A percentile compares a stretch with the other conserved stretches of the same genome.
phyloP scores from a whole-genome alignment of 169 alveolate genomes.

The Condylostoma magnum region DNA sequence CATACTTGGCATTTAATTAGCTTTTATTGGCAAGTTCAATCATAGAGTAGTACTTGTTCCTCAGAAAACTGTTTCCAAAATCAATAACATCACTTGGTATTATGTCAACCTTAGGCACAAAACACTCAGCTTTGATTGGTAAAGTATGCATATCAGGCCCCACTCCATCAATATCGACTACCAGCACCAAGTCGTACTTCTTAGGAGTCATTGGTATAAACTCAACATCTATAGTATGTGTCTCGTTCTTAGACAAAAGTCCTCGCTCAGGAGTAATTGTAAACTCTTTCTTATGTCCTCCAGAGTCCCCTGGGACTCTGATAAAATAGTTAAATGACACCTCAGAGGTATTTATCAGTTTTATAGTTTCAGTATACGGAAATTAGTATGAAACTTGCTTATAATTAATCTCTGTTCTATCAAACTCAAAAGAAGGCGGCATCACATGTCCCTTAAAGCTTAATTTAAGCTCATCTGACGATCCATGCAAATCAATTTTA shows the following conservation, averaged over 20 bases:
- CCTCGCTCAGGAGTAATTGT: constrained; percentile 86
- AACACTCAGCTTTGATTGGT: constrained; percentile 90
- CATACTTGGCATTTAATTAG: constrained; percentile 86
- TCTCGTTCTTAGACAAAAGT: constrained; percentile 69
- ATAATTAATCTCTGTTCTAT: constrained; percentile 86
- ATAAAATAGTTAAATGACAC: constrained; percentile 86
- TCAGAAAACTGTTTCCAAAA: constrained; percentile 84
- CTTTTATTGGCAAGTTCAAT: constrained; percentile 81
- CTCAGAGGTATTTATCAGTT: constrained; percentile 87
- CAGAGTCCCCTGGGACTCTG: constrained; percentile 91
- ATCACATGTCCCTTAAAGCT: constrained; percentile 89
- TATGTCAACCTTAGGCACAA: constrained; percentile 87
- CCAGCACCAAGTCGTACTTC: constrained; percentile 86
- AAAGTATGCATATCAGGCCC: constrained; percentile 90
- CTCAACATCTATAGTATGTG: constrained; percentile 79
- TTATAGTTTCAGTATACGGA: constrained; percentile 81
- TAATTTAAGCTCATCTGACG: constrained; percentile 82
- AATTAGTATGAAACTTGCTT: constrained; percentile 90
- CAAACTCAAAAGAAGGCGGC: constrained; percentile 91
- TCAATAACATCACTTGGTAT: constrained; percentile 88
- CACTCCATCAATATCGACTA: constrained; percentile 90
- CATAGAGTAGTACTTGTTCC: constrained; percentile 61
- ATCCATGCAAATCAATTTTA: constrained; percentile 84
- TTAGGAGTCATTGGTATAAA: constrained; percentile 83
- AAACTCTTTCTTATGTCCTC: constrained; percentile 85